These are phyloP conservation scores for Metschnikowia continentalis DNA, from an alignment of 805 yeast species.

Conservation along the genomic window DNA sequence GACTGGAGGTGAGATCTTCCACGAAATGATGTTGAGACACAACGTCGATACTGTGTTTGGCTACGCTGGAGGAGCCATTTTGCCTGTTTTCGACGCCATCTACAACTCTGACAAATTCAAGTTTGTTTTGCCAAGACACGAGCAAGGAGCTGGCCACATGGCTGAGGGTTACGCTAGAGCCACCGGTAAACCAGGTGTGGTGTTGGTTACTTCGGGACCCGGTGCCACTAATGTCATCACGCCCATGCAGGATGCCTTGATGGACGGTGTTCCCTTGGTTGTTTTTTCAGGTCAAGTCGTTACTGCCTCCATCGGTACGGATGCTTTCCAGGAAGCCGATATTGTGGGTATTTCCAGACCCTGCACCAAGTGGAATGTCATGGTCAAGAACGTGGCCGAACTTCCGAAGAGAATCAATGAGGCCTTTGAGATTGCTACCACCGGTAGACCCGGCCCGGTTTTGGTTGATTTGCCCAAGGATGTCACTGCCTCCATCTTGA, in stretches of 20 bases:
- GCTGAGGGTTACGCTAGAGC: constrained; percentile 99
- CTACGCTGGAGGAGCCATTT: constrained; percentile 98
- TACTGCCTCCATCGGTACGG: constrained; percentile 93
- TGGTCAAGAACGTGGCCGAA: constrained; percentile 94
- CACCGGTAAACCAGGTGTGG: constrained; percentile 94
- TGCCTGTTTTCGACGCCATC: constrained; percentile 97
- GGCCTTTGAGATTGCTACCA: constrained; percentile 93
- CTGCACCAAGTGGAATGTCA: constrained; percentile 98
- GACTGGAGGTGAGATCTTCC: constrained; percentile 98
- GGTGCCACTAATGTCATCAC: constrained; percentile 98
- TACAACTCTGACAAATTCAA: constrained; percentile 84
- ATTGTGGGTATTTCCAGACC: constrained; percentile 94
- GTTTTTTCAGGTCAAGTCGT: constrained; percentile 98
- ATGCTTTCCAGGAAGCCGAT: constrained; percentile 99
- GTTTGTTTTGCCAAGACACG: constrained; percentile 92
- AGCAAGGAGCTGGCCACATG: constrained; percentile 99
- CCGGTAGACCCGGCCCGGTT: constrained; percentile 98
- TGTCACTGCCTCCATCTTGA: constrained; percentile 88
- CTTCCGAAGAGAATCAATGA: constrained; percentile 94
- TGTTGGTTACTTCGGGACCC: constrained; percentile 97
- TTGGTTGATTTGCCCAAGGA: constrained; percentile 97
- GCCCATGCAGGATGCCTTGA: constrained; percentile 96
- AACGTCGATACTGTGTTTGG: constrained; percentile 95
- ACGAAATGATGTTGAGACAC: constrained; percentile 97
- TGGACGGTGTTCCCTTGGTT: constrained; percentile 95